Base-by-base conservation (phyloP, 106 monocot genomes). In the Posidonia australis region DNA sequence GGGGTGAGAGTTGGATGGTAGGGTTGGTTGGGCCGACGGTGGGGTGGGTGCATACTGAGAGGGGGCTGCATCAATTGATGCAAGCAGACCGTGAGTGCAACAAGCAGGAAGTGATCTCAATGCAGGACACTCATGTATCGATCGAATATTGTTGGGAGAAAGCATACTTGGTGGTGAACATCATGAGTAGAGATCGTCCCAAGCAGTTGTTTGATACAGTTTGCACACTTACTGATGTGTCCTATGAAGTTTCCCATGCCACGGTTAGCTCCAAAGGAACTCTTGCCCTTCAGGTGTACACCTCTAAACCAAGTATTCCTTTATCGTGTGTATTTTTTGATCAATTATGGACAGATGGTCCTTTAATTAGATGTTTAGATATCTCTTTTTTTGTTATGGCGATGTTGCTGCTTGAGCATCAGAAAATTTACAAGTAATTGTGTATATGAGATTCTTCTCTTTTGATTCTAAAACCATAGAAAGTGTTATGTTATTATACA, bases 121-220 rank as follows among this genome's bases (percentile, higher is more conserved):
- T 13, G 27, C 57, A 32, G 44, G 63, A 27, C 10, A 54, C 54
- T 17, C 31, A 46, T 24, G 73, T 74, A 2, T 81, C 79, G 6
- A 72, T 84, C 1, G 80, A 89, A 20, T 46, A 22, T 28, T 82
- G 79, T 79, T 53, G 44, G 65, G 76, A 80, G 72, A 73, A 67
- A n/a, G 82, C 60, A 13, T 85, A 89, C 76, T 75, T 77, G 5
- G 80, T 82, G n/a, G 84, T 89, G 70, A 78, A 64, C 51, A 62
- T 89, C 9, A 51, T 60, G 36, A 78, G 85, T 67, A 51, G 51
- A 52, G 82, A 85, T 64, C 72, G 89, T 5, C 80, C 85, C 22
- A 89, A 74, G 82, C 82, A 85, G 10, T 67, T 85, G 9, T 89
- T 85, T 46, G 89, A 89, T 72, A 85, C 82, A 0, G 85, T 82